Evolutionary conservation across 1,284 basidiomycete genomes (phyloP), one percentile per base, ranked within the genome.

Genomic region (Cutaneotrichosporon cavernicola): DNA sequence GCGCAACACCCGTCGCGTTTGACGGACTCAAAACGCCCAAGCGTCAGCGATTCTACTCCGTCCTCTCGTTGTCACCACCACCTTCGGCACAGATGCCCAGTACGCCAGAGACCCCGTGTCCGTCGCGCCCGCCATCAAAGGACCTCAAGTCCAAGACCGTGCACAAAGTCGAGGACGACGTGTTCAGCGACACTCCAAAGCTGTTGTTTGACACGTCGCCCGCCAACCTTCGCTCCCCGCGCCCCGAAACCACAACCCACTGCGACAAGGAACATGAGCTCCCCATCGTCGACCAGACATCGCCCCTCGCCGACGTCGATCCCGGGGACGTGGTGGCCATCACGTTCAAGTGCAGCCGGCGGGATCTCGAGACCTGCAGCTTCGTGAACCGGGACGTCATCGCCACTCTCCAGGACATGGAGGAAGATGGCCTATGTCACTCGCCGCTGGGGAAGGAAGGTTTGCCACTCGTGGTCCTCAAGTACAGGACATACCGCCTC

Each of bases 341-440:
- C 22, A 49, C 47, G n/a, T n/a, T 49, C 47, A 49, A 49, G 7
- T 49, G 47, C n/a, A n/a, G 47, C 21, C n/a, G 47, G n/a, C 21
- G 22, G n/a, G 47, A 49, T 22, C 47, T 49, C 7, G 47, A 49
- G 47, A 49, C 47, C n/a, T 49, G 47, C 47, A n/a, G 47, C 4
- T 49, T 22, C n/a, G n/a, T 49, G n/a, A 49, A 8, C 47, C 22
- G 47, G 47, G 47, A 49, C 47, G 7, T 49, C n/a, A 49, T 49
- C 47, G 6, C 47, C 21, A 49, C 47, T 7, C 47, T 49, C 10
- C 47, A 49, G 21, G 47, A 49, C 47, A 49, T 49, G 47, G 47
- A 49, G n/a, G 47, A 49, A 21, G 47, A 22, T 22, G 47, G 47
- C 10, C 21, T 49, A 21, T 7, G 47, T n/a, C n/a, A 49, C 21